Evolutionary conservation across 2,329 filamentous ascomycete species (phyloP).

Genomic region (Trichoderma endophyticum): DNA sequence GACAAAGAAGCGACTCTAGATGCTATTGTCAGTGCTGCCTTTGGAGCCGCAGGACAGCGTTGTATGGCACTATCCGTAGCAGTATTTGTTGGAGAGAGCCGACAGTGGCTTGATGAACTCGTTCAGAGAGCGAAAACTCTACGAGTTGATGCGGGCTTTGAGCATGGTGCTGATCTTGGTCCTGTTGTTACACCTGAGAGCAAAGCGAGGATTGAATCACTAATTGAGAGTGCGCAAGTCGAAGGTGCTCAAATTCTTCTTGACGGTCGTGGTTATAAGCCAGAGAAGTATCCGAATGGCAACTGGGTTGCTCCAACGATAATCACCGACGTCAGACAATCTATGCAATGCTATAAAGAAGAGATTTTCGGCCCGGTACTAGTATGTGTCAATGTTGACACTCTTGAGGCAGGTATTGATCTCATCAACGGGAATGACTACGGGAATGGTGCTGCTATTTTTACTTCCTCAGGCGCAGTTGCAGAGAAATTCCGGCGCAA

Average conservation of each 20-base stretch:
- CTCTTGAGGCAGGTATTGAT: background rate
- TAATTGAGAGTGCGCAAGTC: background rate
- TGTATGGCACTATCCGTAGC: background rate
- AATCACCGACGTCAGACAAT: background rate
- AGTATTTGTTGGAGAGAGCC: background rate
- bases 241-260: background rate
- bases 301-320: background rate
- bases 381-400: background rate
- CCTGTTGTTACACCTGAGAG: background rate
- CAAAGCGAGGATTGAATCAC: background rate
- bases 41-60: background rate
- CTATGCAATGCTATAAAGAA: background rate
- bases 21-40: background rate
- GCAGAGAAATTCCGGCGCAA: background rate
- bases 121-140: background rate
- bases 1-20: background rate
- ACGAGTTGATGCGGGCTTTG: background rate
- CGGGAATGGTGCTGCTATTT: background rate
- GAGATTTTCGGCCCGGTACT: background rate
- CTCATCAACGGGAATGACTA: background rate
- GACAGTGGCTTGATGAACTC: background rate
- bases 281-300: background rate
- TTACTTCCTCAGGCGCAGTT: background rate
- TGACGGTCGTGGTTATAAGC: background rate
- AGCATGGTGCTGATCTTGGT: background rate